phyloP scores from a whole-genome alignment of 2,329 filamentous ascomycete species.

The Alternaria sp. region DNA sequence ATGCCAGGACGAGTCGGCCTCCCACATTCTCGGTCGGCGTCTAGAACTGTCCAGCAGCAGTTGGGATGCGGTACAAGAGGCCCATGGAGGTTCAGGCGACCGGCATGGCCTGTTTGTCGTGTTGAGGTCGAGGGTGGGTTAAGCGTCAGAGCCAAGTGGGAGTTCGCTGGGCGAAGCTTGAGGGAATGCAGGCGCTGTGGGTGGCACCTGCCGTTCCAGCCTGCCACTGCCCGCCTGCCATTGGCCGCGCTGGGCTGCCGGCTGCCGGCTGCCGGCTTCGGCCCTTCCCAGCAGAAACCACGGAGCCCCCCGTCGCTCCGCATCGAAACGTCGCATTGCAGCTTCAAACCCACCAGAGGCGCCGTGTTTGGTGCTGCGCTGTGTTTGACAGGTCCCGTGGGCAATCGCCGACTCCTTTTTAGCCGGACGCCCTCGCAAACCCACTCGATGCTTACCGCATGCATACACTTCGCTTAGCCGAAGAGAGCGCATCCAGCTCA shows the following conservation, averaged over 20 bases:
- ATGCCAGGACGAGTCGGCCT: slow-evolving; percentile 36
- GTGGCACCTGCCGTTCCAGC: slow-evolving; percentile 26
- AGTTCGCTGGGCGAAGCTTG: slow-evolving; percentile 31
- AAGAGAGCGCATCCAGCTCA: slow-evolving; percentile 2
- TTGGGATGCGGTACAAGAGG: slow-evolving; percentile 29
- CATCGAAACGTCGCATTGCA: slow-evolving; percentile 5
- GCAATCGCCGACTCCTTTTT: not conserved
- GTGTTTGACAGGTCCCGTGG: not conserved
- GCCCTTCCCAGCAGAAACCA: slow-evolving; percentile 14
- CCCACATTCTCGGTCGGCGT: slow-evolving; percentile 42
- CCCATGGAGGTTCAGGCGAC: slow-evolving; percentile 42
- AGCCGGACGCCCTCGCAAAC: not conserved
- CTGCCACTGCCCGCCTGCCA: slow-evolving; percentile 1
- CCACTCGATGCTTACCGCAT: not conserved
- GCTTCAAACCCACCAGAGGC: slow-evolving; percentile 3
- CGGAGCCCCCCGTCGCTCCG: slow-evolving; percentile 9
- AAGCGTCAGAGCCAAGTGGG: slow-evolving; percentile 40
- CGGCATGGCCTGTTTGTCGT: slow-evolving; percentile 27
- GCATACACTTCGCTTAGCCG: slow-evolving; percentile 2
- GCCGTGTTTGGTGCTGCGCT: not conserved
- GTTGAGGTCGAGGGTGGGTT: slow-evolving; percentile 24
- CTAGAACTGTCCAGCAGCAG: slow-evolving; percentile 51
- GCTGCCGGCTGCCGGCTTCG: slow-evolving; percentile 7
- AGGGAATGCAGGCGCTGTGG: slow-evolving; percentile 20
- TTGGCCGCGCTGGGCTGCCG: slow-evolving; percentile 9